A percentile compares a stretch with the other conserved stretches of the same genome.
Conservation (phyloP, 169 alveolate species). For the Cryptosporidium meleagridis region DNA sequence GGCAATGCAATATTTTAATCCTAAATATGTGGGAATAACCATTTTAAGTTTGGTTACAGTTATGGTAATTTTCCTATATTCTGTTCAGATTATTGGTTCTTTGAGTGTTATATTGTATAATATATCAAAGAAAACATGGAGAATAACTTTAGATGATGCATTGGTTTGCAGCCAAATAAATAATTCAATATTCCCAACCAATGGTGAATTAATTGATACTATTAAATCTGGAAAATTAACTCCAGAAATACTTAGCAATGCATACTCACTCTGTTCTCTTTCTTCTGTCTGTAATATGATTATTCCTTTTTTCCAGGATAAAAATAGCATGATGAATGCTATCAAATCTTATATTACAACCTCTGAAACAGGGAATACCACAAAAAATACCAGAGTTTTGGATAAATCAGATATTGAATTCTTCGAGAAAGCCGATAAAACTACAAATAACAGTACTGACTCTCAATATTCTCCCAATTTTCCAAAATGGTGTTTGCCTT, state of each 20-base stretch:
- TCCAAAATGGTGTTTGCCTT: constrained; percentile 61
- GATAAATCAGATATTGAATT: background rate
- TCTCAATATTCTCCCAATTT: background rate
- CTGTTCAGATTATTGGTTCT: constrained; percentile 48
- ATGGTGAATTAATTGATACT: background rate
- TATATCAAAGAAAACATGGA: constrained; percentile 31
- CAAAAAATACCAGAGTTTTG: background rate
- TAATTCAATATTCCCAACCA: background rate
- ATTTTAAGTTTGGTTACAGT: constrained; percentile 28
- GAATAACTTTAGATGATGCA: constrained; percentile 14
- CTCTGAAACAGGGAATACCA: background rate
- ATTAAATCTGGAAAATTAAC: background rate
- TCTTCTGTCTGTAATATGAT: constrained; percentile 44
- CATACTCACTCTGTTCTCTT: constrained; percentile 31
- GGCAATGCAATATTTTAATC: constrained; percentile 15
- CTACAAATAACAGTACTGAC: background rate
- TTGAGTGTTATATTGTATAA: constrained; percentile 54
- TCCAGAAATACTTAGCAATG: background rate
- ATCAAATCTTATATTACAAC: background rate
- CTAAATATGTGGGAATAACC: constrained; percentile 13
- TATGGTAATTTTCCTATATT: constrained; percentile 26
- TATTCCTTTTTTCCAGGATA: constrained; percentile 8
- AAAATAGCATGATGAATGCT: background rate
- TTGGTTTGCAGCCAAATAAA: constrained; percentile 35
- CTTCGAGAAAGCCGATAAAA: background rate